A percentile compares a stretch with the other conserved stretches of the same genome.
phyloP scores from a whole-genome alignment of 75 land plant species.

The Cryptomeria japonica region DNA sequence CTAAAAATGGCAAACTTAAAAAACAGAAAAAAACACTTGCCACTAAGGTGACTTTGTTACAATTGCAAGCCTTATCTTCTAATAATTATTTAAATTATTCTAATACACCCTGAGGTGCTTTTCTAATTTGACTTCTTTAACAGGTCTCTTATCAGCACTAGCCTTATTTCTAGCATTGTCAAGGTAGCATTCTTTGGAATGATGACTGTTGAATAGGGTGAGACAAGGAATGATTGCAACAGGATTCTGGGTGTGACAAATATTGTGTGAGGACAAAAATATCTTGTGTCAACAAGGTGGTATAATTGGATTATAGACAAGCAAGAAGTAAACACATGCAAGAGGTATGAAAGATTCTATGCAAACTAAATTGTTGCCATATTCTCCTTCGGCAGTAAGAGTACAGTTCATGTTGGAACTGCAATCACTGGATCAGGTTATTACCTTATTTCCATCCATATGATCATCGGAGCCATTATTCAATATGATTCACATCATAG shows the following conservation, averaged over 20 bases:
- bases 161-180: too few relatives aligned
- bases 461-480: background rate
- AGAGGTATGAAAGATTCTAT: background rate
- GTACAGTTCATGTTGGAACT: background rate
- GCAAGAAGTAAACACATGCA: background rate
- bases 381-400: background rate
- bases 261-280: background rate
- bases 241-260: background rate
- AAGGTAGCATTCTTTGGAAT: background rate
- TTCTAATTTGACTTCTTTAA: background rate
- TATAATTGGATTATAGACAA: background rate
- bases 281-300: background rate
- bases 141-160: background rate
- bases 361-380: background rate
- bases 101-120: too few relatives aligned
- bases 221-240: background rate
- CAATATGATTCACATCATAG: too few relatives aligned
- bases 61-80: too few relatives aligned
- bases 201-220: background rate
- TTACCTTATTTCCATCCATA: background rate
- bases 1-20: too few relatives aligned
- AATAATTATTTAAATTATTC: too few relatives aligned
- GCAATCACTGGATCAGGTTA: background rate
- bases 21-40: too few relatives aligned
- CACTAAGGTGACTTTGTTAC: too few relatives aligned